Evolutionary conservation across 2,329 filamentous ascomycete species (phyloP).

Genomic region (Aspergillus niger): DNA sequence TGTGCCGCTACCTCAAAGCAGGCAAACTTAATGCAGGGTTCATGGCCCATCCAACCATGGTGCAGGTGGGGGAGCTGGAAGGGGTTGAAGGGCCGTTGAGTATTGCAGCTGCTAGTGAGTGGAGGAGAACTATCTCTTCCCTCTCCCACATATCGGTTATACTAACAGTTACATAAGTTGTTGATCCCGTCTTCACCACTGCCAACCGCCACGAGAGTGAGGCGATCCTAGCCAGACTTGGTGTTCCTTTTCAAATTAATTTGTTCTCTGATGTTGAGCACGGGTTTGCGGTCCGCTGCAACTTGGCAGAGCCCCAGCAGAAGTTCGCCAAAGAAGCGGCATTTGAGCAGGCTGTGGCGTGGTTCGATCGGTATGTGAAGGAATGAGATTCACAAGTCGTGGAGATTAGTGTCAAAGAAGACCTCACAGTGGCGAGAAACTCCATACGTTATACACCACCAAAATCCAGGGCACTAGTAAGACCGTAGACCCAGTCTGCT

Average conservation of each 20-base stretch:
- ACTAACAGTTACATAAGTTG: constrained; percentile 42
- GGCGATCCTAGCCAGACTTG: constrained; percentile 55
- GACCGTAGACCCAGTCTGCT: too few relatives aligned
- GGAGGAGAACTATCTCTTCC: background rate
- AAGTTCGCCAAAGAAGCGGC: constrained; percentile 61
- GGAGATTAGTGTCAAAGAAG: too few relatives aligned
- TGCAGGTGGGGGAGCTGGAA: constrained; percentile 18
- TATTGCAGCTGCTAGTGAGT: constrained; percentile 22
- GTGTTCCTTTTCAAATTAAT: constrained; percentile 68
- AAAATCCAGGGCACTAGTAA: too few relatives aligned
- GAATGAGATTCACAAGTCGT: background rate
- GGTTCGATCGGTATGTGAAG: constrained; percentile 6
- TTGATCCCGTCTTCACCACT: constrained; percentile 60
- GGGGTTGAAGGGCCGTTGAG: constrained; percentile 21
- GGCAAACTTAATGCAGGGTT: constrained; percentile 21
- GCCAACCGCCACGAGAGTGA: constrained; percentile 64
- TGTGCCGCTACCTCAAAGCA: constrained; percentile 29
- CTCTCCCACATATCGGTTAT: background rate
- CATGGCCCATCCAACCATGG: constrained; percentile 24
- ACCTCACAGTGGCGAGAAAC: too few relatives aligned
- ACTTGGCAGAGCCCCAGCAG: constrained; percentile 56
- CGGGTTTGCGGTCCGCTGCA: constrained; percentile 70
- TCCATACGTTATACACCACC: too few relatives aligned
- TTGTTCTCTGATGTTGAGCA: constrained; percentile 69
- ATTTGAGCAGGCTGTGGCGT: constrained; percentile 3